phyloP scores from a whole-genome alignment of 352 stramenopile species.

The Aphanomyces euteiches region DNA sequence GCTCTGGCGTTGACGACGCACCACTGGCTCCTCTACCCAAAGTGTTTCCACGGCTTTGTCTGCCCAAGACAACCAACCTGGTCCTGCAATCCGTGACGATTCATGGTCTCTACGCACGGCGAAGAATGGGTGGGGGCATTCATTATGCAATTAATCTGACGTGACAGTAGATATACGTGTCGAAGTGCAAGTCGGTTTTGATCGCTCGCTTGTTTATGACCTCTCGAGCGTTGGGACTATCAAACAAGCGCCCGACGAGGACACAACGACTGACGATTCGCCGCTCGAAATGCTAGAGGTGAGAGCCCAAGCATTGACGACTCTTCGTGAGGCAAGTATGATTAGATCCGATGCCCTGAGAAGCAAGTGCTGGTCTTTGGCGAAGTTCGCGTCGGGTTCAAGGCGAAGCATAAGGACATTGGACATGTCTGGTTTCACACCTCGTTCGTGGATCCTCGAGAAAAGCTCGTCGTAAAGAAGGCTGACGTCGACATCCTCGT shows the following conservation, averaged over 20 bases:
- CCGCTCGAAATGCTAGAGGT: constrained; percentile 11
- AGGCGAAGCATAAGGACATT: constrained; percentile 41
- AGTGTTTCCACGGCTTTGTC: constrained; percentile 6
- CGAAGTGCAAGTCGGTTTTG: constrained; percentile 25
- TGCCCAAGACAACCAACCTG: constrained; percentile 17
- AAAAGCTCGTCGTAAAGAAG: constrained; percentile 49
- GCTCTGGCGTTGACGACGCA: not conserved
- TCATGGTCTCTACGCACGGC: constrained; percentile 16
- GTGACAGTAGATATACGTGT: constrained; percentile 11
- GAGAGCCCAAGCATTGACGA: not conserved
- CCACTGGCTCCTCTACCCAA: constrained; percentile 14
- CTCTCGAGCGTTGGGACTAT: constrained; percentile 15
- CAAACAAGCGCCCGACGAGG: not conserved
- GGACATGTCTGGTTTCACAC: constrained; percentile 79
- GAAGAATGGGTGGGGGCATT: constrained; percentile 9
- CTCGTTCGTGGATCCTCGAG: constrained; percentile 45
- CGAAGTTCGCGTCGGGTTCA: constrained; percentile 55
- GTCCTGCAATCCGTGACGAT: not conserved
- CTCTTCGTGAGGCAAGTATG: too few relatives aligned
- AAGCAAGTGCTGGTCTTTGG: constrained; percentile 52
- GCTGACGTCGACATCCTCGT: constrained; percentile 66
- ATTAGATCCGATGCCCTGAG: constrained; percentile 18
- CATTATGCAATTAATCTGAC: not conserved
- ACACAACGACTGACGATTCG: not conserved
- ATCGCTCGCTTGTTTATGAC: constrained; percentile 18